phyloP scores from a whole-genome alignment of 768 basidiomycete species.

The Russula virescens region DNA sequence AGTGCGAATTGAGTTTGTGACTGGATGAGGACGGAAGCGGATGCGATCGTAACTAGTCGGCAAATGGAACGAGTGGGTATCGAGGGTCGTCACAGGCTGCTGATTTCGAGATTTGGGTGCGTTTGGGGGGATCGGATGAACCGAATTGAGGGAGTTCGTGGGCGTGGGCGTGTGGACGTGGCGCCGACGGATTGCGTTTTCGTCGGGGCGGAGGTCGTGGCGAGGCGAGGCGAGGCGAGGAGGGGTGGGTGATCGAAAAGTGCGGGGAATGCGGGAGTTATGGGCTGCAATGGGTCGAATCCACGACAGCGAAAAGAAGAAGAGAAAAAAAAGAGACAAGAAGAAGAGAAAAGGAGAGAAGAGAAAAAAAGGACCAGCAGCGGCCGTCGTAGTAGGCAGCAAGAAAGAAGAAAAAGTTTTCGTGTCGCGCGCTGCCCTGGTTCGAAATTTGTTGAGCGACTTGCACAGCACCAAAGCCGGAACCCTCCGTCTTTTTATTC shows the following conservation, averaged over 20 bases:
- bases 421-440: no score
- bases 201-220: slow-evolving; percentile 13
- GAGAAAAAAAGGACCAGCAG: neutral
- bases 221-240: neutral
- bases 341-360: neutral
- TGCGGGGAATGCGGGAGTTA: no score
- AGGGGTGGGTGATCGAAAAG: neutral
- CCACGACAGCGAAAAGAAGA: neutral
- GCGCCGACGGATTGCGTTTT: slow-evolving; percentile 1
- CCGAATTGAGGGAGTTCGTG: neutral
- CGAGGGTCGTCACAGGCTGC: slow-evolving; percentile 8
- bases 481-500: slow-evolving; percentile 15
- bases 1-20: slow-evolving; percentile 11
- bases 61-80: slow-evolving; percentile 11
- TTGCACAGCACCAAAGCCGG: slow-evolving; percentile 12
- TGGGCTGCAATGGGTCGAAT: neutral
- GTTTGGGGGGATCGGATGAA: slow-evolving; percentile 1
- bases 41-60: slow-evolving; percentile 23
- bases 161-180: neutral
- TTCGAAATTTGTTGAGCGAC: no score
- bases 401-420: no score
- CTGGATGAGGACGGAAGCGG: slow-evolving; percentile 9
- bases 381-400: no score
- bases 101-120: slow-evolving; percentile 1
- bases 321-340: neutral